A percentile compares a stretch with the other conserved stretches of the same genome.
These are phyloP conservation scores for Suillus clintonianus DNA, from an alignment of 768 basidiomycete species.

Conservation along the genomic window DNA sequence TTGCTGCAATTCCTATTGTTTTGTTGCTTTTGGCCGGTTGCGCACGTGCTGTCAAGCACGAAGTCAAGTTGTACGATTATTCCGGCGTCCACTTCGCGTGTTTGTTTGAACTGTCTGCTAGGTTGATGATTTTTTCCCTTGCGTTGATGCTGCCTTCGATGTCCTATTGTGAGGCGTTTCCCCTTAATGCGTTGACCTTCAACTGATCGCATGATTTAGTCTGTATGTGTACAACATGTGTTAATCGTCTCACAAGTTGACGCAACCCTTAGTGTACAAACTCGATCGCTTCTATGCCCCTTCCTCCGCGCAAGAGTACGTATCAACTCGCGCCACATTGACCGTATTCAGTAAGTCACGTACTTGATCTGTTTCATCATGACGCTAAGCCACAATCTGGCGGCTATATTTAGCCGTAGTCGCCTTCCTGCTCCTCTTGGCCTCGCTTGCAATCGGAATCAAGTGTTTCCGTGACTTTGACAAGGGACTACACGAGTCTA, in stretches of 20 bases:
- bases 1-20: constrained; percentile 82
- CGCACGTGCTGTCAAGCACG: constrained; percentile 72
- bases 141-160: constrained; percentile 76
- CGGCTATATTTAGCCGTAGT: constrained; percentile 55
- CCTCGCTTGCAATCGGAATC: constrained; percentile 75
- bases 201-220: constrained; percentile 20
- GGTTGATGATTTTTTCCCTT: constrained; percentile 75
- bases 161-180: constrained; percentile 64
- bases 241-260: constrained; percentile 1
- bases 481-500: constrained; percentile 72
- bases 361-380: background rate
- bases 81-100: constrained; percentile 1
- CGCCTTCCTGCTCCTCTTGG: constrained; percentile 71
- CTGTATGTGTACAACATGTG: constrained; percentile 18
- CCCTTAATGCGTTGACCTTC: constrained; percentile 1
- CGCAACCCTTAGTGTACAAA: constrained; percentile 63
- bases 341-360: constrained; percentile 72
- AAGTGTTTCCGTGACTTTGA: constrained; percentile 84
- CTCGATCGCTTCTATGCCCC: constrained; percentile 82
- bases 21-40: constrained; percentile 65
- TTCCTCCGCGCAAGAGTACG: constrained; percentile 51
- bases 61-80: constrained; percentile 69
- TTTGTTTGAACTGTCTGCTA: constrained; percentile 23
- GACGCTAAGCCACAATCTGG: background rate
- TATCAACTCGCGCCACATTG: constrained; percentile 75